Evolutionary conservation across 139 green algal species (phyloP), one percentile per base, ranked within the genome.

Genomic region (Raphidocelis subcapitata): DNA sequence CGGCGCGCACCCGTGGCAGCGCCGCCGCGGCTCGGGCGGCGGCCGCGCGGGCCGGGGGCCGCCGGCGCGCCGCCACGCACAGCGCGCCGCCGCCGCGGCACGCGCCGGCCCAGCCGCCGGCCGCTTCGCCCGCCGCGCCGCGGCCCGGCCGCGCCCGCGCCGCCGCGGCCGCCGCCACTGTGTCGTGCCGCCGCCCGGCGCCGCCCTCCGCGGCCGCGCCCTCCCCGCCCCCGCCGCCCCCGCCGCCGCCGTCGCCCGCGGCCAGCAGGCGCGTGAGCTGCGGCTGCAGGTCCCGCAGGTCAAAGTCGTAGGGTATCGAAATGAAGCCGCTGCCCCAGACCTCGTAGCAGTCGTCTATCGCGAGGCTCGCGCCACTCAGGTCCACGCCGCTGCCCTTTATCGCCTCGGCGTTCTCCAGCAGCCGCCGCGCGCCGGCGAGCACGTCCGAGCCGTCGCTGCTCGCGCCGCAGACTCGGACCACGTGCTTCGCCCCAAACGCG

Each of bases 281-380:
- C 36, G 72, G 72, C 63, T 72, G 72, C 62, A 78, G 54, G 61
- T 78, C 72, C 72, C 74, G 44, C 33, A 91, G 15, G 1, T 59
- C 54, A 68, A 97, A 98, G 76, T 97, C 85, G 79, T 94, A 93
- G 18, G 93, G 93, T 41, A 98, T 94, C 21, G 91, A 97, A 47
- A 98, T 93, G 77, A 97, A 94, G 31, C 93, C 93, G 26, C 81
- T 93, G 68, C 94, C 92, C 92, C 93, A 97, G 24, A 91, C 86
- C 82, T 97, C 89, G 69, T 97, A 98, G 76, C 89, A 92, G 74
- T 97, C 92, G 73, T 98, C 93, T 4, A 98, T 91, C 1, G 92
- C 92, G 41, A 98, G 83, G 62, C 82, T 89, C 1, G 83, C 85
- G 0, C 87, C 88, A 14, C 79, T 79, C 4, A 97, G 78, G 76